Evolutionary conservation across 148 eudicot genomes (phyloP).

Genomic region (Rhododendron simsii): DNA sequence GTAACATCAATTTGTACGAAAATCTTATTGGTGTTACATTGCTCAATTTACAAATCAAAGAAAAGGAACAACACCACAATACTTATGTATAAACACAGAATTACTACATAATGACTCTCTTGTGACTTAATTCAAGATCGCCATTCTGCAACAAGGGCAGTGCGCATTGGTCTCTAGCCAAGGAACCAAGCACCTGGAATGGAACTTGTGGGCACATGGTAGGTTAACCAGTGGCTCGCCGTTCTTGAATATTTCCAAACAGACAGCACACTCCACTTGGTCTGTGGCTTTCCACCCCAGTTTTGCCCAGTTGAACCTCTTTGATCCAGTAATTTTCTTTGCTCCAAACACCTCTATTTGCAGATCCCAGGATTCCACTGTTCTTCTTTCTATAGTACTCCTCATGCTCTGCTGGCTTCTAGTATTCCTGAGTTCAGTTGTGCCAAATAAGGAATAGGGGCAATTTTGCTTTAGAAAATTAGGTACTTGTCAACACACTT

Average conservation of each 20-base stretch:
- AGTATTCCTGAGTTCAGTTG: slow-evolving; percentile 17
- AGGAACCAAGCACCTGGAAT: slow-evolving; percentile 62
- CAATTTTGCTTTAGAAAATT: neutral
- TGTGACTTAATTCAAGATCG: slow-evolving; percentile 12
- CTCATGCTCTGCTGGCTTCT: slow-evolving; percentile 22
- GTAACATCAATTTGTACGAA: neutral
- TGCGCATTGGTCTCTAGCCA: slow-evolving; percentile 64
- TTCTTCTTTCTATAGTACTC: slow-evolving; percentile 6
- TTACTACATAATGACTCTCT: neutral
- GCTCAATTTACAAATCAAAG: neutral
- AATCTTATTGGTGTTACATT: neutral
- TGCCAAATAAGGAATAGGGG: neutral
- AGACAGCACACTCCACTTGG: slow-evolving; percentile 68
- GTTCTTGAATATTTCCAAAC: slow-evolving; percentile 52
- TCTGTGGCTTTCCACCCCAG: slow-evolving; percentile 50
- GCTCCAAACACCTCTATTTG: slow-evolving; percentile 36
- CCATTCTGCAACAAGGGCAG: slow-evolving; percentile 78
- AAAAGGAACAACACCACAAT: neutral
- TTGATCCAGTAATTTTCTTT: slow-evolving; percentile 27
- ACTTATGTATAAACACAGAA: neutral
- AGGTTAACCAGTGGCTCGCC: slow-evolving; percentile 53
- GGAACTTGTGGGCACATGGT: slow-evolving; percentile 67
- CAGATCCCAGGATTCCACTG: slow-evolving; percentile 16
- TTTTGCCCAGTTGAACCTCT: slow-evolving; percentile 38
- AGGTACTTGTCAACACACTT: neutral